Evolutionary conservation across 1,139 yeast species (phyloP), one percentile per base, ranked within the genome.

Genomic region (Pichia sp.): DNA sequence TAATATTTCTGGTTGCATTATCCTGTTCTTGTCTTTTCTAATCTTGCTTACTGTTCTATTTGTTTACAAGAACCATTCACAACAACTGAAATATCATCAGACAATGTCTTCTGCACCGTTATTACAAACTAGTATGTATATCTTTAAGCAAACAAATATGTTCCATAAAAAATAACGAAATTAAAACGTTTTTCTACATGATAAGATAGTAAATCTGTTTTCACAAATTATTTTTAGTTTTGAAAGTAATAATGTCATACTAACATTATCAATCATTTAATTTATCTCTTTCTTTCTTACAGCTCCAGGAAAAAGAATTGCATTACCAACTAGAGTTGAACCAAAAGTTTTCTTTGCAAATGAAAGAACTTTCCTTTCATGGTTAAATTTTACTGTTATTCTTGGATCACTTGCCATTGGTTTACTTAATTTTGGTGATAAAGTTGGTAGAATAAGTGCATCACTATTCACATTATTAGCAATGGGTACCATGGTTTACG

Each of bases 271-370:
- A 32, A 32, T 18, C 11, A 18, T 6, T 12, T 6, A 7, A 3
- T 12, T 5, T 16, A 7, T 16, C 2, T 20, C 25, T 16, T 6
- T 9, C 4, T 20, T 29, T 42, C 11, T 15, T 39, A 35, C 44
- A 60, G 64, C 61, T 7, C 65, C 65, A 57, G 89, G 89, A 56
- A 92, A 92, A 69, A 84, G 97, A 72, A 92, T 92, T 60, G 97
- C 98, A 11, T 77, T 94, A 50, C 99, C 99, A 45, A 95, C 97
- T 38, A 79, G 99, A 57, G 96, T 92, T 27, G 99, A 92, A 69
- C 99, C 99, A 58, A 92, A 92, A 69, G 98, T 92, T 34, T 92
- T 92, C 73, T 92, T 92, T 63, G 98, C 98, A 63, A 92, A 94
- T 65, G 99, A 92, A 71, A 87, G 99, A 76, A 92, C 98, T 1